A percentile compares a stretch with the other conserved stretches of the same genome.
Evolutionary conservation across 2,329 filamentous ascomycete genomes (phyloP).

Genomic region (Aspergillus sp.): DNA sequence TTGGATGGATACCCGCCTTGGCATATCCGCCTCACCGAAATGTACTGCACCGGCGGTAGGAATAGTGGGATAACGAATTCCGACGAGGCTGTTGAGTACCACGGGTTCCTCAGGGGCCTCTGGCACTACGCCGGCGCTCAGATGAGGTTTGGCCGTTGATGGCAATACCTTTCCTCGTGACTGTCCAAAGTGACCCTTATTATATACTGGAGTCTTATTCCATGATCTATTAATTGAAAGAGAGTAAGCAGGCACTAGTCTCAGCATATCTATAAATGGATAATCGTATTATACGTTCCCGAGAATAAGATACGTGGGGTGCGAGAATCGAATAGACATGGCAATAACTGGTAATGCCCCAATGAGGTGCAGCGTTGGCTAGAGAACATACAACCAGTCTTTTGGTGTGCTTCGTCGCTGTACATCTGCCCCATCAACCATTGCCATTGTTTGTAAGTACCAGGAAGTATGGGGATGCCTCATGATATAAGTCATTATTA

Average conservation of each 20-base stretch:
- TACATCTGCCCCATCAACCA: background rate
- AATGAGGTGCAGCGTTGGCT: background rate
- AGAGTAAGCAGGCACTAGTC: background rate
- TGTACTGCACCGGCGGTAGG: conserved; percentile 65
- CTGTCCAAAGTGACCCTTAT: background rate
- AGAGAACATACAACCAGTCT: background rate
- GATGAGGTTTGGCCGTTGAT: conserved; percentile 74
- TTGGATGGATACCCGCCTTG: conserved; percentile 93
- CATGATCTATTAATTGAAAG: background rate
- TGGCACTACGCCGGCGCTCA: conserved; percentile 84
- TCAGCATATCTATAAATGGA: background rate
- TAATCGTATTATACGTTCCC: background rate
- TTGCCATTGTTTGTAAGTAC: background rate
- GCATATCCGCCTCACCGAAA: conserved; percentile 93
- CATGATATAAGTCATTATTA: background rate
- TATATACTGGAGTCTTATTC: too few relatives aligned
- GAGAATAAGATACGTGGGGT: background rate
- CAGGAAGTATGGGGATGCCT: background rate
- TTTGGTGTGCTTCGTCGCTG: background rate
- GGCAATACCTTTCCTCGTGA: background rate
- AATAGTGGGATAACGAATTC: conserved; percentile 39
- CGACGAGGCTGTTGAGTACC: conserved; percentile 72
- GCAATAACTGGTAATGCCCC: background rate
- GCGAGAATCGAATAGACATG: background rate
- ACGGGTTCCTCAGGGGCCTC: conserved; percentile 84